Percentiles rank a stretch among this genome's conserved stretches.
These are phyloP conservation scores for Bothriochloa decipiens DNA, from an alignment of 176 grass and related monocot species.

Conservation along the genomic window DNA sequence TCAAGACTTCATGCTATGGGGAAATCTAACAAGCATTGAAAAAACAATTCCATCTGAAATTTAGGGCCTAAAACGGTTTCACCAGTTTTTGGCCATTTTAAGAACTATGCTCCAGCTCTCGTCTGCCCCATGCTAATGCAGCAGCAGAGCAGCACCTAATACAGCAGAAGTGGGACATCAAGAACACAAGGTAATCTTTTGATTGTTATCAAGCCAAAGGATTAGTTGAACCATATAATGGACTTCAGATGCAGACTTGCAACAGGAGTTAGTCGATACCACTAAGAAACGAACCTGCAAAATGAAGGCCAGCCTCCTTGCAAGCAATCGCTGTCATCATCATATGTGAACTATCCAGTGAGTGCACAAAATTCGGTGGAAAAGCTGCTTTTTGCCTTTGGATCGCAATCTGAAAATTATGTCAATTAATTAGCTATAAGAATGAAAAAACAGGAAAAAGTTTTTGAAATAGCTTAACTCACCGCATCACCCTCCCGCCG, in stretches of 20 bases:
- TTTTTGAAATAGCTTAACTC: constrained; percentile 38
- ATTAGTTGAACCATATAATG: background rate
- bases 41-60: background rate
- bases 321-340: constrained; percentile 98
- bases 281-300: constrained; percentile 65
- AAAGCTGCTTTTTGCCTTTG: constrained; percentile 83
- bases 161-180: background rate
- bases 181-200: background rate
- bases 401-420: constrained; percentile 66
- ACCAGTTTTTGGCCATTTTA: background rate
- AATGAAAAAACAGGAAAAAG: background rate
- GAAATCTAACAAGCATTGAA: background rate
- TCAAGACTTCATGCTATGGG: background rate
- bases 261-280: background rate
- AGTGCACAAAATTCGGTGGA: constrained; percentile 97
- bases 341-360: constrained; percentile 98
- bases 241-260: background rate
- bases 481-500: constrained; percentile 66
- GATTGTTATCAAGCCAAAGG: background rate
- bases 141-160: background rate
- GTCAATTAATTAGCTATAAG: constrained; percentile 30
- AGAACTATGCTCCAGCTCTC: background rate
- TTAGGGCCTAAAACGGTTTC: background rate
- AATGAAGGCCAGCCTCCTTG: constrained; percentile 79
- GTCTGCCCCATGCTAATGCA: background rate